Evolutionary conservation across 805 yeast species (phyloP).

Genomic region (Pichia manshurica): DNA sequence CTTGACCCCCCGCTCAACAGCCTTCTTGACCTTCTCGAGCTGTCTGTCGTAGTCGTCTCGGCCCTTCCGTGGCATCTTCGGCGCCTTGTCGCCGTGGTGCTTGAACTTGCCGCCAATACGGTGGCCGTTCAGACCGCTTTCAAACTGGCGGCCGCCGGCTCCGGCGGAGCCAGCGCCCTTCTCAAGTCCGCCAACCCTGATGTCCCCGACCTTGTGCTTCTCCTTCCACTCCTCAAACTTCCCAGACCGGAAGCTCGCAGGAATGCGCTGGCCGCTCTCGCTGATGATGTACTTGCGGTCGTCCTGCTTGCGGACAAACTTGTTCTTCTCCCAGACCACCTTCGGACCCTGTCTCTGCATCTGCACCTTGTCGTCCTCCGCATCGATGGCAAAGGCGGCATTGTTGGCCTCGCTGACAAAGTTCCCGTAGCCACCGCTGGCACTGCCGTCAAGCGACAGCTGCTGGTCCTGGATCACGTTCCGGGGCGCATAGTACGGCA

Average conservation of each 20-base stretch:
- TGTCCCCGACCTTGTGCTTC: slow-evolving; percentile 51
- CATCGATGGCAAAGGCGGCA: slow-evolving; percentile 80
- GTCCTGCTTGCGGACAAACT: slow-evolving; percentile 75
- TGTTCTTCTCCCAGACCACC: slow-evolving; percentile 91
- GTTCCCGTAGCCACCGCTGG: slow-evolving; percentile 57
- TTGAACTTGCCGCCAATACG: slow-evolving; percentile 48
- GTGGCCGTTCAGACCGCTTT: slow-evolving; percentile 32
- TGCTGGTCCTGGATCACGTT: slow-evolving; percentile 73
- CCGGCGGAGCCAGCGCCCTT: slow-evolving; percentile 22
- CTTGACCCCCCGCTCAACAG: slow-evolving; percentile 63
- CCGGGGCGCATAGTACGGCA: slow-evolving; percentile 86
- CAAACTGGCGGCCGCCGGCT: slow-evolving; percentile 27
- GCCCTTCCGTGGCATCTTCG: slow-evolving; percentile 82
- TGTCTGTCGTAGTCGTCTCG: slow-evolving; percentile 84
- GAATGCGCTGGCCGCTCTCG: slow-evolving; percentile 87
- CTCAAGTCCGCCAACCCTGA: slow-evolving; percentile 38
- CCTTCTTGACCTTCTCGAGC: slow-evolving; percentile 74
- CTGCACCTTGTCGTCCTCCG: slow-evolving; percentile 61
- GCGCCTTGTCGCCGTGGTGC: slow-evolving; percentile 73
- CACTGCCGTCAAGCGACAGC: slow-evolving; percentile 41
- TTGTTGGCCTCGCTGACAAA: slow-evolving; percentile 79
- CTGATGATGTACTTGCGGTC: slow-evolving; percentile 88
- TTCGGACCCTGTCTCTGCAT: slow-evolving; percentile 60
- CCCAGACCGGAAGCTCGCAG: slow-evolving; percentile 89
- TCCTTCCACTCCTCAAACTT: slow-evolving; percentile 89